Conservation (phyloP, 2,329 filamentous ascomycete species). For the Thermoascus crustaceus region DNA sequence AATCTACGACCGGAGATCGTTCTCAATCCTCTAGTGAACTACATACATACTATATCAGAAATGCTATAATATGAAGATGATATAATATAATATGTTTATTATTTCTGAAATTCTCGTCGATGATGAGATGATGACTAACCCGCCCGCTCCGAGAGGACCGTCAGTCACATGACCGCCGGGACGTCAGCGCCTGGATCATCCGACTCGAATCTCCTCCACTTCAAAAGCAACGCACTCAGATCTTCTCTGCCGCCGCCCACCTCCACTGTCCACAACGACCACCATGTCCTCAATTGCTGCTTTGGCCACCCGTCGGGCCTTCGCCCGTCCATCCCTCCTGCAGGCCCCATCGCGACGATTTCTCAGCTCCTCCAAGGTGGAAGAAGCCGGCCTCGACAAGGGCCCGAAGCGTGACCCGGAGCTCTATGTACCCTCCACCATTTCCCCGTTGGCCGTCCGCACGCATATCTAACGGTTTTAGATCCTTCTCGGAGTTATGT, state of each 20-base stretch:
- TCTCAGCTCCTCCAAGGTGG: constrained; percentile 35
- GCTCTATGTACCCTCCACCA: constrained; percentile 54
- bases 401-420: constrained; percentile 64
- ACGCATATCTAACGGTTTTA: too few relatives aligned
- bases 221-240: too few relatives aligned
- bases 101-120: too few relatives aligned
- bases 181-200: constrained; percentile 5
- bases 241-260: too few relatives aligned
- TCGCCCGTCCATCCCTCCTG: constrained; percentile 36
- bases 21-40: too few relatives aligned
- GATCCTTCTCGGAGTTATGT: constrained; percentile 90
- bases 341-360: constrained; percentile 31
- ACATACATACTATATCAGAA: too few relatives aligned
- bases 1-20: too few relatives aligned
- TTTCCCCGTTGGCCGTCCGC: too few relatives aligned
- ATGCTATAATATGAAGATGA: too few relatives aligned
- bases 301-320: constrained; percentile 33
- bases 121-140: neutral
- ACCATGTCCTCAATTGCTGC: constrained; percentile 37
- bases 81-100: too few relatives aligned
- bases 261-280: constrained; percentile 12
- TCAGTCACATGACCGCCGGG: constrained; percentile 1
- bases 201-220: neutral
- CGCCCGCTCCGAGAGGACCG: neutral
- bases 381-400: constrained; percentile 48